phyloP scores from a whole-genome alignment of 1,284 basidiomycete species.

The Marasmius tenuissimus region DNA sequence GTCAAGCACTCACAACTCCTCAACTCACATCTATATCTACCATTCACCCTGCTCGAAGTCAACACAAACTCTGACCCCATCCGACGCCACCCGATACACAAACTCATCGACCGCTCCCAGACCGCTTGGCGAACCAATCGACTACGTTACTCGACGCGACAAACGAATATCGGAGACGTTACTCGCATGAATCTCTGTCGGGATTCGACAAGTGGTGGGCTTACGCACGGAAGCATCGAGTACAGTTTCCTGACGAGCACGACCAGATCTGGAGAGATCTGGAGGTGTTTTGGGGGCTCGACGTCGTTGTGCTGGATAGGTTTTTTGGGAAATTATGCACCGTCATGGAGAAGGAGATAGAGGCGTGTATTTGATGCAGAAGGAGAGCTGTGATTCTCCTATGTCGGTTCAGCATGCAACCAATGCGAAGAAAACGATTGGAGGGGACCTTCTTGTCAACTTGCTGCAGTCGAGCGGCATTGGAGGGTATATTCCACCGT shows the following conservation, averaged over 20 bases:
- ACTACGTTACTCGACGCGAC: constrained; percentile 53
- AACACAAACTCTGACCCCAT: constrained; percentile 25
- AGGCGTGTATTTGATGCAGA: neutral
- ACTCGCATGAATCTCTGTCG: constrained; percentile 40
- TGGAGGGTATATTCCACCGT: constrained; percentile 32
- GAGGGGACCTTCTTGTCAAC: constrained; percentile 27
- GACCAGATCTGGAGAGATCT: constrained; percentile 50
- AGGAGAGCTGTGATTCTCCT: neutral
- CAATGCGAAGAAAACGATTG: constrained; percentile 7
- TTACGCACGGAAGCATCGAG: constrained; percentile 51
- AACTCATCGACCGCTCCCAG: constrained; percentile 49
- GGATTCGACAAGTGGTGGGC: constrained; percentile 60
- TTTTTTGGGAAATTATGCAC: constrained; percentile 22
- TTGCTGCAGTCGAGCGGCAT: constrained; percentile 27
- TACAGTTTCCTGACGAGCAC: constrained; percentile 61
- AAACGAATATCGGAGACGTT: constrained; percentile 52
- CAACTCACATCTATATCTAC: constrained; percentile 20
- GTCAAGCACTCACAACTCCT: neutral
- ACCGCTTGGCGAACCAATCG: constrained; percentile 52
- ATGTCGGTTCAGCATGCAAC: neutral
- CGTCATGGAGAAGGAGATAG: neutral
- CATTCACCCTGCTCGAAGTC: constrained; percentile 36
- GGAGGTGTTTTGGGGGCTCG: constrained; percentile 49
- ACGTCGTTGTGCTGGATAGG: constrained; percentile 28
- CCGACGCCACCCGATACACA: constrained; percentile 47